Conservation (phyloP, 805 yeast genomes). For the Suhomyces sp. region DNA sequence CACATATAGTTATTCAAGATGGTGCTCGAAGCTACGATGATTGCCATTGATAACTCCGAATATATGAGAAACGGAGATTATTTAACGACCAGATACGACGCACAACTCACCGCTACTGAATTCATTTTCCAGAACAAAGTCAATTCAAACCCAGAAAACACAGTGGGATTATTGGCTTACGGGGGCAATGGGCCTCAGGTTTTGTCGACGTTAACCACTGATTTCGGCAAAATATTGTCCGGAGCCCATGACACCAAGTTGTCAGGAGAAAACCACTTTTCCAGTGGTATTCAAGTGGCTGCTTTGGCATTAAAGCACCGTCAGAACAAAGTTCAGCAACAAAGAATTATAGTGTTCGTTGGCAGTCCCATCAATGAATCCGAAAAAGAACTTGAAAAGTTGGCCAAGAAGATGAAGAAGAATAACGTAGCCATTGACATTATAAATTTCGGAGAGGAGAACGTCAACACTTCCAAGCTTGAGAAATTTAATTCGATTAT, state of each 20-base stretch:
- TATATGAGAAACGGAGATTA: constrained; percentile 95
- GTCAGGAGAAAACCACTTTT: constrained; percentile 62
- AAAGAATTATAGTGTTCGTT: constrained; percentile 84
- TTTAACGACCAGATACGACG: constrained; percentile 81
- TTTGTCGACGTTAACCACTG: constrained; percentile 82
- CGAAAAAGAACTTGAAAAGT: constrained; percentile 68
- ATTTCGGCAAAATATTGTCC: constrained; percentile 78
- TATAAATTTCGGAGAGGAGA: constrained; percentile 88
- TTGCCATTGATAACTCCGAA: constrained; percentile 93
- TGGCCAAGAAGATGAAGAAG: constrained; percentile 91
- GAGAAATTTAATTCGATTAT: constrained; percentile 75
- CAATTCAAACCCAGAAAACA: constrained; percentile 86
- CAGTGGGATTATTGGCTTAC: constrained; percentile 86
- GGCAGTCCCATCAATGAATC: constrained; percentile 78
- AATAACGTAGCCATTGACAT: constrained; percentile 88
- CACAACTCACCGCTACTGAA: constrained; percentile 88
- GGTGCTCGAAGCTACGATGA: constrained; percentile 96
- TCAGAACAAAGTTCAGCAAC: constrained; percentile 88
- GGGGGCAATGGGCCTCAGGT: constrained; percentile 85
- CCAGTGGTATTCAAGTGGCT: constrained; percentile 90
- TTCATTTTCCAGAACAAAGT: constrained; percentile 82
- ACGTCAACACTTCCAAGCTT: constrained; percentile 68
- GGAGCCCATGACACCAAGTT: constrained; percentile 81
- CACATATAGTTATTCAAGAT: constrained; percentile 35
- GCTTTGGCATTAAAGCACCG: constrained; percentile 89